Conservation (phyloP, 441 rosid species). For the Populus hybrid region DNA sequence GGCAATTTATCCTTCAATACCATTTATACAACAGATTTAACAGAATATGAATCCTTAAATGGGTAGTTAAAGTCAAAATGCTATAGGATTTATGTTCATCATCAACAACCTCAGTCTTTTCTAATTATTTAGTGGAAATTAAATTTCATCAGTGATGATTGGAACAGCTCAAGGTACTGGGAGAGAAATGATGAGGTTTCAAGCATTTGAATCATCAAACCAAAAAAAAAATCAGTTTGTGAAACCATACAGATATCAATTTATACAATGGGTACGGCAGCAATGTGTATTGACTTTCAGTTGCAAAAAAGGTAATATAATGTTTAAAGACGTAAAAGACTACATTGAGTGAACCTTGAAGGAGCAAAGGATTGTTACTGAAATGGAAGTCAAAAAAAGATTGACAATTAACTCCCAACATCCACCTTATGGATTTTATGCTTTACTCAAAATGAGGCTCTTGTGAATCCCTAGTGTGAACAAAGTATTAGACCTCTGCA, state of each 20-base stretch:
- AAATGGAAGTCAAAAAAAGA: background rate
- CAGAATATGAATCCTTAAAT: conserved; percentile 9
- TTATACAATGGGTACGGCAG: background rate
- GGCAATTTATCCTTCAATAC: background rate
- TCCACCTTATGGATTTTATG: background rate
- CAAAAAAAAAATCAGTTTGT: background rate
- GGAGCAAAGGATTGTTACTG: background rate
- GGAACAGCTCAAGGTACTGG: conserved; percentile 11
- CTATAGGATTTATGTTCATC: background rate
- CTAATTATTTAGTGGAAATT: conserved; percentile 7
- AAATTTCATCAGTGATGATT: background rate
- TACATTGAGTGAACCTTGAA: background rate
- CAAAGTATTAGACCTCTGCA: background rate
- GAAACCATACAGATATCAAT: background rate
- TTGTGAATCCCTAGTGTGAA: background rate
- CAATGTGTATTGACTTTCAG: background rate
- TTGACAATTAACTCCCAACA: background rate
- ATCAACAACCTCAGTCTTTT: background rate
- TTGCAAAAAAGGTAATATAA: background rate
- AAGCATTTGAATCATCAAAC: background rate
- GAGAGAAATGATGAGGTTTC: background rate
- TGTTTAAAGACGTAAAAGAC: background rate
- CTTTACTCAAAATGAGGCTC: background rate
- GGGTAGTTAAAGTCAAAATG: background rate
- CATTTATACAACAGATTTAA: background rate